Evolutionary conservation across 192 early-diverging fungal species (phyloP).

Genomic region (Jimgerdemannia flammicorona): DNA sequence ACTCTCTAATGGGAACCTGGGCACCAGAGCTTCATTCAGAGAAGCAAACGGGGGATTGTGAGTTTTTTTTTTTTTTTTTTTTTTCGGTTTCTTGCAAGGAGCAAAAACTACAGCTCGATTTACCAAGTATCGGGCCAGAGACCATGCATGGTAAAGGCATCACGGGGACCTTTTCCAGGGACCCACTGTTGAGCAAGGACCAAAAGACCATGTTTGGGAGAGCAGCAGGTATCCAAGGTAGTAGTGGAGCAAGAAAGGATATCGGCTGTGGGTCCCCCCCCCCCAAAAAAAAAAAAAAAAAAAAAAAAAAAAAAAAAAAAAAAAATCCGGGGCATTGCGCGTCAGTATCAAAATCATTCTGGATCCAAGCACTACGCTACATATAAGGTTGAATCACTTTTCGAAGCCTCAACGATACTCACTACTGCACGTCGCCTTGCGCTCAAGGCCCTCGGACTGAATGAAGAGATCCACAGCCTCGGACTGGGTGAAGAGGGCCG

Average conservation of each 20-base stretch:
- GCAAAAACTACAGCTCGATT: neutral
- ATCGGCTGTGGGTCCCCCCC: too few species aligned
- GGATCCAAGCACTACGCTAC: too few species aligned
- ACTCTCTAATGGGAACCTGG: conserved; percentile 43
- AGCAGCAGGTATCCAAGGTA: conserved; percentile 43
- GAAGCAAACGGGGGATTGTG: neutral
- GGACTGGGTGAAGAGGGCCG: too few species aligned
- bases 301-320: too few species aligned
- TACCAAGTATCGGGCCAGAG: conserved; percentile 67
- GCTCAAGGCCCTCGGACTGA: too few species aligned
- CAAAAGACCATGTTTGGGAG: conserved; percentile 46
- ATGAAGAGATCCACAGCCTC: too few species aligned
- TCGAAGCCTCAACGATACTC: too few species aligned
- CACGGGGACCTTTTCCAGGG: conserved; percentile 46
- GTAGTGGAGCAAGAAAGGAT: conserved; percentile 25
- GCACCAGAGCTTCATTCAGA: conserved; percentile 21
- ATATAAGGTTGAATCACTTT: too few species aligned
- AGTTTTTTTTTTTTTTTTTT: neutral
- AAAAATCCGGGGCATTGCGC: neutral
- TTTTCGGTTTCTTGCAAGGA: neutral
- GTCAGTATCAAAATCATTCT: neutral
- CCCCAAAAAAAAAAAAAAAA: too few species aligned
- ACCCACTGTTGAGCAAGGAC: conserved; percentile 59
- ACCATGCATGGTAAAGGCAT: conserved; percentile 74
- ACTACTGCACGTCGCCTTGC: too few species aligned